phyloP scores from a whole-genome alignment of 495 filamentous ascomycete species.

The Stereocaulon alpinum region DNA sequence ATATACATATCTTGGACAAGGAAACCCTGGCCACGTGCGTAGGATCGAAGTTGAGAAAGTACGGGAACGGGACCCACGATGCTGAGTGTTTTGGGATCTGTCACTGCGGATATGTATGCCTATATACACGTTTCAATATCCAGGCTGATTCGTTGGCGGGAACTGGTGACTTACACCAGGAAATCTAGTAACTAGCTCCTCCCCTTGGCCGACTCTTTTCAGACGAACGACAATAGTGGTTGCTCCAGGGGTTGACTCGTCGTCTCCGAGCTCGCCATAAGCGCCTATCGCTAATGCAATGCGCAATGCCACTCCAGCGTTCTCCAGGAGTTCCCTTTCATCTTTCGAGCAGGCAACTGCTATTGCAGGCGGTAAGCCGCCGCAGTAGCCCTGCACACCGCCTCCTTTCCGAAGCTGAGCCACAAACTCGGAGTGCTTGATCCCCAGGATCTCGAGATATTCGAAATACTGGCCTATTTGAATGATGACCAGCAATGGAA shows the following conservation, averaged over 20 bases:
- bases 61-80: slow-evolving; percentile 20
- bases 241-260: slow-evolving; percentile 13
- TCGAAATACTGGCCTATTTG: slow-evolving; percentile 28
- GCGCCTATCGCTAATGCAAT: slow-evolving; percentile 24
- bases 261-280: slow-evolving; percentile 27
- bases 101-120: slow-evolving; percentile 28
- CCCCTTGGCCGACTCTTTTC: slow-evolving; percentile 24
- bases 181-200: no score
- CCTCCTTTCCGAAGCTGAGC: slow-evolving; percentile 1
- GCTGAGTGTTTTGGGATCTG: slow-evolving; percentile 27
- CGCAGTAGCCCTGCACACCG: slow-evolving; percentile 25
- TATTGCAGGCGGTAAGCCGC: slow-evolving; percentile 19
- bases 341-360: slow-evolving; percentile 23
- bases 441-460: slow-evolving; percentile 16
- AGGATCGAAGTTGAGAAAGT: slow-evolving; percentile 7
- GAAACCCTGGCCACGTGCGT: slow-evolving; percentile 3
- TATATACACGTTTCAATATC: no score
- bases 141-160: no score
- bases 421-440: slow-evolving; percentile 8
- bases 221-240: slow-evolving; percentile 23
- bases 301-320: slow-evolving; percentile 19
- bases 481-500: slow-evolving; percentile 22
- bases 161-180: no score
- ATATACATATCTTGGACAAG: slow-evolving; percentile 9
- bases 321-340: slow-evolving; percentile 21